Evolutionary conservation across 352 stramenopile species (phyloP), one percentile per base, ranked within the genome.

Genomic region (Pythium monospermum): DNA sequence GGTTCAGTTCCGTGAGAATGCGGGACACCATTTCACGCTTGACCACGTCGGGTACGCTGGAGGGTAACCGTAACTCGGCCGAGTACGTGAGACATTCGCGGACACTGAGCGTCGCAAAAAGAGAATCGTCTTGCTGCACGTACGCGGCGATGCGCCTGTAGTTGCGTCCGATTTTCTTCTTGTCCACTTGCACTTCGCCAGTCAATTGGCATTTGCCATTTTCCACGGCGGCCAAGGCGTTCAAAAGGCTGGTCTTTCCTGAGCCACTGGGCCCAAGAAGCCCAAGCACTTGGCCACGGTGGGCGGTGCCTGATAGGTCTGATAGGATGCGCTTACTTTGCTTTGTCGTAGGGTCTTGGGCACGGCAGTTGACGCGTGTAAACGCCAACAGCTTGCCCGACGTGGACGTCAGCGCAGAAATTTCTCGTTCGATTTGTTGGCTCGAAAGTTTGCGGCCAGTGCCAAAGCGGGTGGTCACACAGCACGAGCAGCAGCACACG

Each of bases 81-180:
- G 82, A 91, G 69, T 93, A 93, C 35, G 64, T 60, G 49, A 96
- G 80, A 43, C 76, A 91, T 57, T 96, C 87, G 18, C 76, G 76
- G 13, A 94, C 85, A 21, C 81, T 91, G 6, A 96, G 69, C 23
- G 78, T 91, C 19, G 81, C 48, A 35, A 85, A 91, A 8, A 96
- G 69, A 23, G 71, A 71, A 53, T 95, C 85, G 45, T 96, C 83
- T 49, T 96, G 87, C 57, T 92, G 73, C 38, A 96, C 85, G 57
- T 94, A 96, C 4, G 85, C 85, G 15, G 86, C 77, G 54, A 92
- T 71, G 12, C 76, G 64, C 22, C 80, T 76, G 56, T 91, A 94
- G 40, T 73, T 57, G 46, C 76, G 70, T 16, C 75, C 53, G 32
- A 87, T 59, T 21, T 58, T 66, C 28, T 76, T 60, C 18, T 71